Evolutionary conservation across 495 filamentous ascomycete genomes (phyloP).

Genomic region (Gamarada debralockiae): DNA sequence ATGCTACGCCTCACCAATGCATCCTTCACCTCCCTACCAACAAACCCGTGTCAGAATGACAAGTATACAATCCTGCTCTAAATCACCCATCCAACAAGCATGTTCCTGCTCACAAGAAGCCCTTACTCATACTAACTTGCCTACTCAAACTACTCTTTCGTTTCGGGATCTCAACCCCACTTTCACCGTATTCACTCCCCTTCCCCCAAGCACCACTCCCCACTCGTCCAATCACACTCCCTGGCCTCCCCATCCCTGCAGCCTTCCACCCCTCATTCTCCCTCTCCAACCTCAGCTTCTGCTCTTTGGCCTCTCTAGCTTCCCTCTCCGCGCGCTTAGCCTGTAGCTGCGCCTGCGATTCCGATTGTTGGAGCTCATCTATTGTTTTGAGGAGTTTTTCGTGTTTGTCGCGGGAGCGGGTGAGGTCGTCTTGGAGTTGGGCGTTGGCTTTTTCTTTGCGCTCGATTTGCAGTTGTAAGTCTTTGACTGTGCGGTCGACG

Average conservation of each 20-base stretch:
- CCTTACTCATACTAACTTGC: constrained; percentile 49
- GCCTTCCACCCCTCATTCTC: constrained; percentile 86
- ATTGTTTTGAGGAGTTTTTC: constrained; percentile 85
- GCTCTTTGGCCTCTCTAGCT: constrained; percentile 84
- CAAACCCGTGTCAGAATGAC: too few species aligned
- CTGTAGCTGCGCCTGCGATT: constrained; percentile 73
- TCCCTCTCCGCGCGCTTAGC: constrained; percentile 86
- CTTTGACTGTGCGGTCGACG: constrained; percentile 90
- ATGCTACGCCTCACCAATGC: too few species aligned
- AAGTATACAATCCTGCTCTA: too few species aligned
- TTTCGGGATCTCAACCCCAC: constrained; percentile 44
- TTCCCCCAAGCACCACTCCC: constrained; percentile 28
- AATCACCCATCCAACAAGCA: too few species aligned
- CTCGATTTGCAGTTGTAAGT: constrained; percentile 89
- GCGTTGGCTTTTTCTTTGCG: constrained; percentile 80
- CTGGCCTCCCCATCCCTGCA: constrained; percentile 38
- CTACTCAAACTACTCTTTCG: constrained; percentile 52
- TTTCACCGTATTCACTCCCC: constrained; percentile 27
- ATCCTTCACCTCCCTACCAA: too few species aligned
- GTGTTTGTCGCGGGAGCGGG: constrained; percentile 80
- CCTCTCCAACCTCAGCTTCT: constrained; percentile 73
- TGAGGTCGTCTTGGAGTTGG: constrained; percentile 77
- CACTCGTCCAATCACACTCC: constrained; percentile 22
- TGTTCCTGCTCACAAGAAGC: constrained; percentile 42
- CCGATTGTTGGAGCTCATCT: constrained; percentile 86